Percentiles rank a stretch among this genome's conserved stretches.
Evolutionary conservation across 176 grass and related monocot genomes (phyloP).

Genomic region (Coix lacrymajobi): DNA sequence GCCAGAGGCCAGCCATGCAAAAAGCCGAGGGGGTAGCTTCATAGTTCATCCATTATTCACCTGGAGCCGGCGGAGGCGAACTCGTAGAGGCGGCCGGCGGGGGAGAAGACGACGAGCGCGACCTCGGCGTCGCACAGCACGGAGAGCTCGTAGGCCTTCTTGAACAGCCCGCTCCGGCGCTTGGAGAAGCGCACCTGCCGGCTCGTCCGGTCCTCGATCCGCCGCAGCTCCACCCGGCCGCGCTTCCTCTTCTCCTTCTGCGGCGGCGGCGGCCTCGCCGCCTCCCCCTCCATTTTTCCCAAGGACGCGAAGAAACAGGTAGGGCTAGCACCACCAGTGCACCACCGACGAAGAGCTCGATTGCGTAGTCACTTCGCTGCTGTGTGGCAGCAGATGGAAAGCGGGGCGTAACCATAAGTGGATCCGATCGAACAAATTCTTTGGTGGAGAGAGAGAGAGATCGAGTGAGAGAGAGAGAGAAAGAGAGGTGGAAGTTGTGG

Average conservation of each 20-base stretch:
- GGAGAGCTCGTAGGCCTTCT: conserved; percentile 60
- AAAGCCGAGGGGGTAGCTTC: too few species aligned
- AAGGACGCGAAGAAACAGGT: too few species aligned
- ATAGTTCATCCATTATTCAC: too few species aligned
- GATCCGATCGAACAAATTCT: background rate
- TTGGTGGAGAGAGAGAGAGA: background rate
- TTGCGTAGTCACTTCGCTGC: background rate
- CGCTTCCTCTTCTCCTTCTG: background rate
- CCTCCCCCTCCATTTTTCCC: background rate
- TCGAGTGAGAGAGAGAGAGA: too few species aligned
- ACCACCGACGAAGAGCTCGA: background rate
- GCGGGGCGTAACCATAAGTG: background rate
- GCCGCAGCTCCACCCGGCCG: conserved; percentile 23
- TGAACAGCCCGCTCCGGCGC: conserved; percentile 47
- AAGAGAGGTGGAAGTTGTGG: background rate
- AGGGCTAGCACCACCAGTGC: too few species aligned
- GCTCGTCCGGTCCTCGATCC: conserved; percentile 35
- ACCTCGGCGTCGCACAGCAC: conserved; percentile 56
- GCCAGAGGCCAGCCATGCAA: too few species aligned
- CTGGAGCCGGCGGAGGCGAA: conserved; percentile 7
- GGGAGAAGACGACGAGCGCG: conserved; percentile 57
- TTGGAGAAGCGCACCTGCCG: conserved; percentile 61
- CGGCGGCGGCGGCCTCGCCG: background rate
- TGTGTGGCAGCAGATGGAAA: background rate
- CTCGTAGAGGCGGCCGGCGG: conserved; percentile 34